Evolutionary conservation across 2,329 filamentous ascomycete species (phyloP).

Genomic region (Aureobasidium sp.): DNA sequence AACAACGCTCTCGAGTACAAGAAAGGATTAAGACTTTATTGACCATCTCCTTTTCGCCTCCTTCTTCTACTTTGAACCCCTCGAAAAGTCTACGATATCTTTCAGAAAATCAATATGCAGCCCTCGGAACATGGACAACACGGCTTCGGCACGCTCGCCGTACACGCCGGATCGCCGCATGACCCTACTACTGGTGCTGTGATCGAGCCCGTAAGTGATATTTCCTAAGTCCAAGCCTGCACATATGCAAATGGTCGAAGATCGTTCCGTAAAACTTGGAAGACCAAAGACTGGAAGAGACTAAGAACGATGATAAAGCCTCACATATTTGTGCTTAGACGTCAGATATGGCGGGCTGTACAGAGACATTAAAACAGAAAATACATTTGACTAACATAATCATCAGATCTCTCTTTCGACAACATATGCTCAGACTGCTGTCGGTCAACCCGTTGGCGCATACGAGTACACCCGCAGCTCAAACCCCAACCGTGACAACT

Average conservation of each 20-base stretch:
- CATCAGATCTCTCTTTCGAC: slow-evolving; percentile 80
- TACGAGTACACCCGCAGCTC: slow-evolving; percentile 92
- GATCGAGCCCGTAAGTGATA: slow-evolving; percentile 59
- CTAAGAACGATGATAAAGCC: background rate
- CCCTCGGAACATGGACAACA: slow-evolving; percentile 38
- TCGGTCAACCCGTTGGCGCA: slow-evolving; percentile 75
- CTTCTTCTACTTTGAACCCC: background rate
- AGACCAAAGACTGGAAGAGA: background rate
- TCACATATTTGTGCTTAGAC: background rate
- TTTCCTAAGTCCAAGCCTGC: background rate
- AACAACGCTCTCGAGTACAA: background rate
- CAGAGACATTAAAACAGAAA: too few species aligned
- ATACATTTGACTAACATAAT: background rate
- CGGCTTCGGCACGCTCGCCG: slow-evolving; percentile 84
- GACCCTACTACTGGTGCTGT: slow-evolving; percentile 90
- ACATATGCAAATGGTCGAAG: background rate
- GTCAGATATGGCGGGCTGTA: background rate
- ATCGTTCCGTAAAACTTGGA: background rate
- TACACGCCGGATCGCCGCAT: slow-evolving; percentile 85
- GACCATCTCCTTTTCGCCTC: background rate
- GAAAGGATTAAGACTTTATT: background rate
- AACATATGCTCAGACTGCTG: slow-evolving; percentile 84
- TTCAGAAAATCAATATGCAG: background rate
- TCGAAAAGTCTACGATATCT: background rate
- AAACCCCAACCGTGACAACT: slow-evolving; percentile 93